Conservation (phyloP, 495 filamentous ascomycete species). For the Aspergillus bertholletiae region DNA sequence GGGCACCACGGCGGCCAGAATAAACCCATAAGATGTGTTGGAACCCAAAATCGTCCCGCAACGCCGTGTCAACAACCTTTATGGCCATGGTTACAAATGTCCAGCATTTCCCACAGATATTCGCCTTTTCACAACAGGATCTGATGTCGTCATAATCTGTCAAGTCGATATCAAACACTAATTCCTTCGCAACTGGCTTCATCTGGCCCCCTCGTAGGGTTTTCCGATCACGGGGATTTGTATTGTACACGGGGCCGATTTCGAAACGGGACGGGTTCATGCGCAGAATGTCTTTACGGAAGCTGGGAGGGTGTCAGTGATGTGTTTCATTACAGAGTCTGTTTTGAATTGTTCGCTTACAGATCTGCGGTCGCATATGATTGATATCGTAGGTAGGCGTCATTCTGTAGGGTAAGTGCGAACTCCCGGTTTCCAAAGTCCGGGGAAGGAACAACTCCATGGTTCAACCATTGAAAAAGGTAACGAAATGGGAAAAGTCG, state of each 20-base stretch:
- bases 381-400: slow-evolving; percentile 89
- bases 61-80: slow-evolving; percentile 80
- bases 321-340: background rate
- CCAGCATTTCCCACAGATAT: slow-evolving; percentile 94
- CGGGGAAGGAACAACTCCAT: slow-evolving; percentile 75
- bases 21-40: slow-evolving; percentile 98
- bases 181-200: slow-evolving; percentile 84
- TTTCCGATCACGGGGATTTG: slow-evolving; percentile 93
- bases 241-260: slow-evolving; percentile 91
- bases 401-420: slow-evolving; percentile 84
- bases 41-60: slow-evolving; percentile 94
- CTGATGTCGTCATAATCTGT: slow-evolving; percentile 97
- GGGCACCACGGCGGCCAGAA: slow-evolving; percentile 89
- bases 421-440: slow-evolving; percentile 95
- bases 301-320: slow-evolving; percentile 38
- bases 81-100: slow-evolving; percentile 95
- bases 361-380: slow-evolving; percentile 82
- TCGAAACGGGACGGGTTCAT: slow-evolving; percentile 92
- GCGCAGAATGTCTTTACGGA: slow-evolving; percentile 85
- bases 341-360: slow-evolving; percentile 43
- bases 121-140: slow-evolving; percentile 89
- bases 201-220: slow-evolving; percentile 55
- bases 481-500: slow-evolving; percentile 93
- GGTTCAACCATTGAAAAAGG: slow-evolving; percentile 97
- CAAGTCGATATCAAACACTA: slow-evolving; percentile 99